These are phyloP conservation scores for Plenodomus lindquistii DNA, from an alignment of 2,329 filamentous ascomycete species.

Conservation along the genomic window DNA sequence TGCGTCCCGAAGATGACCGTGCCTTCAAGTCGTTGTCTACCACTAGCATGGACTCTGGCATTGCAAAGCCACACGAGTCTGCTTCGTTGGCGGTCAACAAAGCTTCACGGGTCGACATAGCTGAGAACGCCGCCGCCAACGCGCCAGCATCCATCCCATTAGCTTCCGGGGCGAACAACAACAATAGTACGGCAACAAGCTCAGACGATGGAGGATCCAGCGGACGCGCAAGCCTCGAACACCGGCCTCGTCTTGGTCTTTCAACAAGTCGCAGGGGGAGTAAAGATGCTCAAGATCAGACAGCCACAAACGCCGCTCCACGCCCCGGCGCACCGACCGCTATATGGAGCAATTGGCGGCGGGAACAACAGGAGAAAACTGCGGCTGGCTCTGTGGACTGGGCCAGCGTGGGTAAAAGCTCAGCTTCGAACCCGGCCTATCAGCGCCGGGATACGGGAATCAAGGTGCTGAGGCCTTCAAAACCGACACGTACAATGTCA, in stretches of 20 bases:
- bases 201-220: slow-evolving; percentile 37
- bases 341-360: slow-evolving; percentile 55
- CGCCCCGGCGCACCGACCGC: slow-evolving; percentile 45
- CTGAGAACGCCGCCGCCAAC: neutral
- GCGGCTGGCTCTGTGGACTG: slow-evolving; percentile 52
- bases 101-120: slow-evolving; percentile 2
- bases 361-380: slow-evolving; percentile 43
- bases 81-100: slow-evolving; percentile 9
- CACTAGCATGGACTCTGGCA: slow-evolving; percentile 35
- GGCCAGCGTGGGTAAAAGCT: slow-evolving; percentile 58
- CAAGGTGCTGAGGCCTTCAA: slow-evolving; percentile 85
- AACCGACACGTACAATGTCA: slow-evolving; percentile 60
- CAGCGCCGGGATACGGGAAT: slow-evolving; percentile 75
- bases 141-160: neutral
- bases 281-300: slow-evolving; percentile 26
- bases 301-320: slow-evolving; percentile 19
- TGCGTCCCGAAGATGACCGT: slow-evolving; percentile 84
- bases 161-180: neutral
- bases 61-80: neutral
- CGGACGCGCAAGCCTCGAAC: slow-evolving; percentile 36
- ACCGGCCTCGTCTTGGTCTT: slow-evolving; percentile 29
- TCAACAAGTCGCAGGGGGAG: slow-evolving; percentile 21
- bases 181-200: slow-evolving; percentile 7
- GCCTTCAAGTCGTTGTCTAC: slow-evolving; percentile 78
- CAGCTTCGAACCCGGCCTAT: slow-evolving; percentile 64